Percentiles rank a stretch among this genome's conserved stretches.
These are phyloP conservation scores for Ilyonectria mors-panacis DNA, from an alignment of 2,329 filamentous ascomycete genomes.

Conservation along the genomic window DNA sequence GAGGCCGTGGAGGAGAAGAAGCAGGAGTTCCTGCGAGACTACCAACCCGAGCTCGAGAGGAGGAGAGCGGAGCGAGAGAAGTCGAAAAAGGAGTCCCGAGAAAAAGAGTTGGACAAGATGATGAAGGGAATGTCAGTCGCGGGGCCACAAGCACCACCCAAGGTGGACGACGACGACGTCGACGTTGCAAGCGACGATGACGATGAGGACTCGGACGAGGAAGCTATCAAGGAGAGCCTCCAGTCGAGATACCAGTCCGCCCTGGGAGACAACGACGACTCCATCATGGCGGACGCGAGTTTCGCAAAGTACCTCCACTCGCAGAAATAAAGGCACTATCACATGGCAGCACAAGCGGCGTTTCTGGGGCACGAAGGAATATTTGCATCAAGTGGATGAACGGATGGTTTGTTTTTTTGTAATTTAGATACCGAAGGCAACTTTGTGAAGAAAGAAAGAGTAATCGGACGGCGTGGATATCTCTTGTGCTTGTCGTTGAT, in stretches of 20 bases:
- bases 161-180: conserved; percentile 61
- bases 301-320: conserved; percentile 73
- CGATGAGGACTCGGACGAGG: conserved; percentile 70
- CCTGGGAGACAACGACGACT: conserved; percentile 71
- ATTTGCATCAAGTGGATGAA: conserved; percentile 21
- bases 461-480: conserved; percentile 29
- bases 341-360: conserved; percentile 38
- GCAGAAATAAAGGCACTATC: conserved; percentile 48
- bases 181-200: conserved; percentile 72
- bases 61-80: conserved; percentile 82
- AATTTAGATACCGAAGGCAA: conserved; percentile 45
- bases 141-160: conserved; percentile 48
- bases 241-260: conserved; percentile 84
- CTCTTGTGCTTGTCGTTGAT: conserved; percentile 26
- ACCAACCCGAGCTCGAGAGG: conserved; percentile 90
- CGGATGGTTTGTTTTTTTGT: conserved; percentile 33
- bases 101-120: conserved; percentile 90
- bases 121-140: conserved; percentile 89
- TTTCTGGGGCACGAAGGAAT: conserved; percentile 39
- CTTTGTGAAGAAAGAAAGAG: conserved; percentile 34
- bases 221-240: conserved; percentile 75
- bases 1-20: conserved; percentile 88
- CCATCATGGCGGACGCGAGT: conserved; percentile 69
- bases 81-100: conserved; percentile 78
- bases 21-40: conserved; percentile 90